phyloP scores from a whole-genome alignment of 2,329 filamentous ascomycete species.

The Aspergillus latus region DNA sequence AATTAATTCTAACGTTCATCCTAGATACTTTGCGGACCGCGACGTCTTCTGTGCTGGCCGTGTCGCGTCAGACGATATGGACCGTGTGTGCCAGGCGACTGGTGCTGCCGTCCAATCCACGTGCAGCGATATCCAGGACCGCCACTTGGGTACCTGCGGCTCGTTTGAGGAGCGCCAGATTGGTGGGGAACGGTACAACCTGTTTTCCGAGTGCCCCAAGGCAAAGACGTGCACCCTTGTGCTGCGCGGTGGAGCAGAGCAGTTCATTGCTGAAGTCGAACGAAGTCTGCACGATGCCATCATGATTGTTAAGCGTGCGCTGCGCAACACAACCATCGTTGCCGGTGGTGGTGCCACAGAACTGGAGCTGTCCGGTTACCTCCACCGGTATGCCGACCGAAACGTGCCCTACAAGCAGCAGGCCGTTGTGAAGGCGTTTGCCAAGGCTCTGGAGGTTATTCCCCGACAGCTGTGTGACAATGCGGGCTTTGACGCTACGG shows the following conservation, averaged over 20 bases:
- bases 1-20: slow-evolving; percentile 2
- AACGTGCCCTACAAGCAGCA: slow-evolving; percentile 95
- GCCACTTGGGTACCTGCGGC: slow-evolving; percentile 89
- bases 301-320: slow-evolving; percentile 99
- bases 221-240: slow-evolving; percentile 97
- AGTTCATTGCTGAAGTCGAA: slow-evolving; percentile 98
- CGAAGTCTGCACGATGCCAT: slow-evolving; percentile 97
- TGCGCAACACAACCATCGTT: slow-evolving; percentile 92
- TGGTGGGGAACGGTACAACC: slow-evolving; percentile 95
- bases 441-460: slow-evolving; percentile 94
- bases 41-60: slow-evolving; percentile 98
- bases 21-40: slow-evolving; percentile 84
- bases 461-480: slow-evolving; percentile 98
- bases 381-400: slow-evolving; percentile 89
- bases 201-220: slow-evolving; percentile 93
- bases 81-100: slow-evolving; percentile 92
- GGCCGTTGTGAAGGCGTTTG: slow-evolving; percentile 95
- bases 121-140: slow-evolving; percentile 86
- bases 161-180: slow-evolving; percentile 95
- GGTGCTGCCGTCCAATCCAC: slow-evolving; percentile 92
- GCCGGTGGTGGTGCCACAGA: slow-evolving; percentile 91
- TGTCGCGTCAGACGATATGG: slow-evolving; percentile 87
- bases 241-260: slow-evolving; percentile 92
- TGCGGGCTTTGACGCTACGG: slow-evolving; percentile 95
- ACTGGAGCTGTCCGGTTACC: slow-evolving; percentile 94